Percentiles rank a stretch among this genome's conserved stretches.
These are phyloP conservation scores for Penicillium cosmopolitanum DNA, from an alignment of 495 filamentous ascomycete species.

Conservation along the genomic window DNA sequence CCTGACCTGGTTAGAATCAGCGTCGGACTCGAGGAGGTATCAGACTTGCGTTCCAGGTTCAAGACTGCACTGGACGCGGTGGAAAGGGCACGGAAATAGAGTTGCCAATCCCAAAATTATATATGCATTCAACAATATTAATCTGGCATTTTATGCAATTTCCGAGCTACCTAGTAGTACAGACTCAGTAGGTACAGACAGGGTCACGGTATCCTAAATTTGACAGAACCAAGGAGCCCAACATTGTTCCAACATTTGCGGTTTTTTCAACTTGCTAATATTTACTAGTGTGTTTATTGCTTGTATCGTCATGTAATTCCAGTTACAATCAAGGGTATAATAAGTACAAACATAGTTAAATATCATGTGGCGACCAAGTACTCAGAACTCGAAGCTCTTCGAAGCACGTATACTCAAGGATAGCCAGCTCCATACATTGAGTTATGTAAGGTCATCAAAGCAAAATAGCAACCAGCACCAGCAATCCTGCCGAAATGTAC, in stretches of 20 bases:
- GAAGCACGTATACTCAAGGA: slow-evolving; percentile 16
- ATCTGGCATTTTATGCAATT: not conserved
- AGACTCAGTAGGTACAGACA: not conserved
- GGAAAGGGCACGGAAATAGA: slow-evolving; percentile 25
- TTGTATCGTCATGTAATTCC: not conserved
- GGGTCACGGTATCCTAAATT: too few species aligned
- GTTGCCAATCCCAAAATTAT: not conserved
- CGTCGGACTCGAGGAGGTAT: slow-evolving; percentile 82
- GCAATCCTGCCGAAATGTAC: slow-evolving; percentile 3
- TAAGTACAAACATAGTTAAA: slow-evolving; percentile 14
- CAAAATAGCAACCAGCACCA: slow-evolving; percentile 11
- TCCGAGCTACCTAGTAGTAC: not conserved
- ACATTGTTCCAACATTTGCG: too few species aligned
- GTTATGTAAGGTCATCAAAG: slow-evolving; percentile 13
- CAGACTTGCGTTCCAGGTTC: slow-evolving; percentile 57
- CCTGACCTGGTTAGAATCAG: slow-evolving; percentile 81
- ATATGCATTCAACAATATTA: slow-evolving; percentile 3
- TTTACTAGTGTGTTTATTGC: not conserved
- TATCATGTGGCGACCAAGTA: slow-evolving; percentile 7
- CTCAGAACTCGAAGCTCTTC: not conserved
- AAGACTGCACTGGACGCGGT: slow-evolving; percentile 53
- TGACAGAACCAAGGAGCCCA: too few species aligned
- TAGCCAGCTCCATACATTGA: slow-evolving; percentile 25
- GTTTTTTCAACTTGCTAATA: too few species aligned
- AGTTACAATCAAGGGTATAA: slow-evolving; percentile 4